phyloP scores from a whole-genome alignment of 495 filamentous ascomycete genomes.

The Podospora pseudopauciseta region DNA sequence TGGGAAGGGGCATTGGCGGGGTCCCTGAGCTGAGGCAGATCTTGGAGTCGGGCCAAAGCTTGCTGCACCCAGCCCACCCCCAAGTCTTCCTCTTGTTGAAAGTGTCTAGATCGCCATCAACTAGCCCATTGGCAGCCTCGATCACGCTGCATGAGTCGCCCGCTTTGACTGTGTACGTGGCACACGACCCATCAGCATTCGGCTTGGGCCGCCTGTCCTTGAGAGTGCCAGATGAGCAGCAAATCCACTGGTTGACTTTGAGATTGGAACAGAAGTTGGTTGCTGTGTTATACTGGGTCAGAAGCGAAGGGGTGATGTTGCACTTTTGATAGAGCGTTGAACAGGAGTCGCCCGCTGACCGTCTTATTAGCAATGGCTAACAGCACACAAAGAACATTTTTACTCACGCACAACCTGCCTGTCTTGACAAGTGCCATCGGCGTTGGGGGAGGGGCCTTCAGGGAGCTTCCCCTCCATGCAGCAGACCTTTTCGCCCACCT shows the following conservation, averaged over 20 bases:
- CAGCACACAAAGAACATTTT: slow-evolving; percentile 11
- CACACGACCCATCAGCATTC: slow-evolving; percentile 43
- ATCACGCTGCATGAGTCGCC: slow-evolving; percentile 39
- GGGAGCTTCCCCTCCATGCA: not conserved
- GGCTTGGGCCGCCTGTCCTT: slow-evolving; percentile 39
- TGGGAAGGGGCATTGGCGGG: slow-evolving; percentile 43
- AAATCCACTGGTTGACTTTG: slow-evolving; percentile 39
- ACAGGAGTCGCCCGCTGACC: slow-evolving; percentile 35
- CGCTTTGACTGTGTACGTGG: slow-evolving; percentile 29
- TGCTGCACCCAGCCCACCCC: slow-evolving; percentile 48
- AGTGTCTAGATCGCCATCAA: slow-evolving; percentile 31
- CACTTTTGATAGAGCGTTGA: slow-evolving; percentile 40
- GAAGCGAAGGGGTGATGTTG: slow-evolving; percentile 36
- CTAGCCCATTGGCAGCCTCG: slow-evolving; percentile 31
- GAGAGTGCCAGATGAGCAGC: slow-evolving; percentile 42
- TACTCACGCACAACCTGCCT: not conserved
- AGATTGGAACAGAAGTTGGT: slow-evolving; percentile 37
- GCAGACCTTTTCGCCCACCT: not conserved
- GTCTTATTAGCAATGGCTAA: not conserved
- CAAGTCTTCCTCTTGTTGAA: slow-evolving; percentile 47
- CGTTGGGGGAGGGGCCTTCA: not conserved
- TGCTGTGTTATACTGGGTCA: slow-evolving; percentile 40
- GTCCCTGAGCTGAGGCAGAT: slow-evolving; percentile 51
- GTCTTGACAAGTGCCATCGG: not conserved
- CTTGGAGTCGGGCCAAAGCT: slow-evolving; percentile 21